Evolutionary conservation across 2,329 filamentous ascomycete species (phyloP).

Genomic region (Aspergillus fructus): DNA sequence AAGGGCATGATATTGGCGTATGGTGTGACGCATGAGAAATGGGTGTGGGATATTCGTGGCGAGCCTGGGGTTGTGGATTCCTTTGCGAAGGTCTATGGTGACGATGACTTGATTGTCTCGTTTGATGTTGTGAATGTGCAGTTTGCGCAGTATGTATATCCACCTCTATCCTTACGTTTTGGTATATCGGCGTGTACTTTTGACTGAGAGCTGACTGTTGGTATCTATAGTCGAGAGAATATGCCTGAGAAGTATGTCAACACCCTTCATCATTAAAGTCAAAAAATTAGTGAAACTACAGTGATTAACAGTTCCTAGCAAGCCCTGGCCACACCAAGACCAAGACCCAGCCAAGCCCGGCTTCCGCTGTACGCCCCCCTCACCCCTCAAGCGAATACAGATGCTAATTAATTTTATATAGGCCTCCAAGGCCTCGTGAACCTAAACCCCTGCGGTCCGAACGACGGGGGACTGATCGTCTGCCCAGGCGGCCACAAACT

Average conservation of each 20-base stretch:
- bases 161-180: too few species aligned
- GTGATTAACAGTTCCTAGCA: constrained; percentile 24
- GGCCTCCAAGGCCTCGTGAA: constrained; percentile 51
- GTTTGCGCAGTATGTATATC: constrained; percentile 35
- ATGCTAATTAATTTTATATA: background rate
- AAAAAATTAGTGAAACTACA: background rate
- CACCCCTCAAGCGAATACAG: too few species aligned
- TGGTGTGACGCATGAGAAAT: constrained; percentile 49
- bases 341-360: constrained; percentile 46
- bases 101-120: constrained; percentile 49
- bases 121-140: constrained; percentile 51
- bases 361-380: constrained; percentile 45
- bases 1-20: constrained; percentile 52
- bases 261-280: too few species aligned
- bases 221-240: constrained; percentile 12
- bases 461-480: constrained; percentile 40
- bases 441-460: constrained; percentile 33
- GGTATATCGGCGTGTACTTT: too few species aligned
- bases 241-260: constrained; percentile 13
- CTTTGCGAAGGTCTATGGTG: constrained; percentile 49
- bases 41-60: constrained; percentile 48
- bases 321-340: constrained; percentile 50
- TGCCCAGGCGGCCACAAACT: constrained; percentile 31
- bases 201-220: background rate
- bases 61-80: constrained; percentile 49